Evolutionary conservation across 179 eudicot species (phyloP), one percentile per base, ranked within the genome.

Genomic region (Spinacia oleracea): DNA sequence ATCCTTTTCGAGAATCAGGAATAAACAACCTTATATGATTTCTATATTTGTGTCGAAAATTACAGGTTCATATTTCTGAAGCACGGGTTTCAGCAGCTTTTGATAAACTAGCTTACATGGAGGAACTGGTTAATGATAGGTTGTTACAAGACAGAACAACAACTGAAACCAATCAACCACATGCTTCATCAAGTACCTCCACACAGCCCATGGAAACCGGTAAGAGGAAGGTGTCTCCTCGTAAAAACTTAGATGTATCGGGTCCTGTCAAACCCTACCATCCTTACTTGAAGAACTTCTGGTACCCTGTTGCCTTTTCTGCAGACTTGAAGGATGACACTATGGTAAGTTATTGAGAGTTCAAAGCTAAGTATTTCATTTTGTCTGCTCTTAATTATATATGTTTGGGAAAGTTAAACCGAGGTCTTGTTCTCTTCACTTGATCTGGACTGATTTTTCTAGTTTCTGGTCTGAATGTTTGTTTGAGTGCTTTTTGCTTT

Each of bases 261-360:
- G 99, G 98, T 82, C 99, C 99, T 32, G 90, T 96, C 40, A 89
- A 85, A 81, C 76, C 92, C 77, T 96, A 91, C 79, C 85, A 87
- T 83, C 83, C 90, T 69, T 87, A 59, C 74, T 79, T 96, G 85
- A 93, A 90, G 86, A 93, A 96, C 77, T 93, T 89, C 73, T 96
- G 99, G 99, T 96, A 87, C 71, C 99, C 99, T 9, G 89, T 96
- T 72, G 99, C 99, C 76, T 96, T 96, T 86, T 84, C 99, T 72
- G 70, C 81, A 0, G 98, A 91, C 83, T 78, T 96, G 69, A 93
- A 91, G 87, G 93, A 89, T 77, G 98, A 89, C 81, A 96, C 98
- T 50, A 90, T 96, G 99, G 99, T 93, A 83, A 72, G 84, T 38
- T 55, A 53, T 74, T 29, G 18, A 11, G 3, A n/a, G 23, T 59